Evolutionary conservation across 192 early-diverging fungal genomes (phyloP).

Genomic region (Geranomyces michiganensis): DNA sequence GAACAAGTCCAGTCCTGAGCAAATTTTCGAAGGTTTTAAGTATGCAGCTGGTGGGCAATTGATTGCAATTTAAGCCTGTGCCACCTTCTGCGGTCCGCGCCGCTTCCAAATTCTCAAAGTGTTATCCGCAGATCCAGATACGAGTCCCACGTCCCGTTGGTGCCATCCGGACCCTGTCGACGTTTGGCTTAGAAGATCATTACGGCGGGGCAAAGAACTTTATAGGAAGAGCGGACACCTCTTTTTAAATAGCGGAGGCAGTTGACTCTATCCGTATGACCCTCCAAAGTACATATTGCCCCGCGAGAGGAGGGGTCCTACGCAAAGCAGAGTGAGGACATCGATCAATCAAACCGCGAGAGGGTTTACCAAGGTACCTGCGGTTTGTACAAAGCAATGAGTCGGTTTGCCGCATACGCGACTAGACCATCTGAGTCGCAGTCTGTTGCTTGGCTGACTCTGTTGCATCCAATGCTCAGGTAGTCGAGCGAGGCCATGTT

Average conservation of each 20-base stretch:
- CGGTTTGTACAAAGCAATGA: constrained; percentile 74
- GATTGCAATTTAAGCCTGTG: too few species aligned
- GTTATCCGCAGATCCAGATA: constrained; percentile 80
- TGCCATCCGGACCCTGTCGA: constrained; percentile 2
- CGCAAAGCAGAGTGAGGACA: too few species aligned
- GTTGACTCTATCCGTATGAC: constrained; percentile 79
- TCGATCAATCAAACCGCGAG: too few species aligned
- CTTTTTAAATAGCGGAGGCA: constrained; percentile 71
- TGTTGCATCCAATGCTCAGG: constrained; percentile 57
- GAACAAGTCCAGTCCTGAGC: constrained; percentile 60
- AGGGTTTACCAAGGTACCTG: constrained; percentile 47
- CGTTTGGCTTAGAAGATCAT: not conserved
- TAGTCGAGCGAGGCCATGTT: constrained; percentile 1
- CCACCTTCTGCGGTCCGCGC: not conserved
- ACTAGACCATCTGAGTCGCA: constrained; percentile 58
- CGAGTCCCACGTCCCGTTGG: constrained; percentile 62
- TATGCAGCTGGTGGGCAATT: too few species aligned
- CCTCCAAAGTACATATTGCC: constrained; percentile 58
- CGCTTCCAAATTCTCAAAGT: constrained; percentile 77
- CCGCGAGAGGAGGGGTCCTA: too few species aligned
- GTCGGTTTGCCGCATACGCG: constrained; percentile 69
- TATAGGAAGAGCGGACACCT: constrained; percentile 40
- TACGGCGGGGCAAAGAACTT: too few species aligned
- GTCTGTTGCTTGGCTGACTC: constrained; percentile 63
- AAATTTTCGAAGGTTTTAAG: too few species aligned